Evolutionary conservation across 2,329 filamentous ascomycete species (phyloP), one percentile per base, ranked within the genome.

Genomic region (Botrytis aclada): DNA sequence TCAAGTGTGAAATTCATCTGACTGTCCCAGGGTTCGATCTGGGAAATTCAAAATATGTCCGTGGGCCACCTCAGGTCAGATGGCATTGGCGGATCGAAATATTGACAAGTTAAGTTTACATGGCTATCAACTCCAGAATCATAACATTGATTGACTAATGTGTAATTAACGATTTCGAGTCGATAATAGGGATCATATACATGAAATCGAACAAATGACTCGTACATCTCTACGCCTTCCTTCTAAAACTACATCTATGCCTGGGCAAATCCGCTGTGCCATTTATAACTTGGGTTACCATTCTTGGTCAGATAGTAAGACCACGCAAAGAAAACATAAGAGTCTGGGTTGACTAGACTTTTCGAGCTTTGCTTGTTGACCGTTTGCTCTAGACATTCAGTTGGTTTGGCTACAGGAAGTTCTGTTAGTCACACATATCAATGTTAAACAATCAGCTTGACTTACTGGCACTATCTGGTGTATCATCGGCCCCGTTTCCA

Each of bases 121-220:
- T 5, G 45, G 1, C 45, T 5, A 2, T 47, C 45, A 25, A 22
- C 18, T 45, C 25, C 45, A 25, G 1, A 47, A 25, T 47, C 47
- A 54, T 2, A 54, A 16, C 7, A n/a, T 16, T 16, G 2, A n/a
- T 54, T n/a, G 47, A n/a, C 25, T 6, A 54, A 16, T 6, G 12
- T 6, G 7, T 5, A 37, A 12, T 39, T 6, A 4, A 22, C 3
- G 18, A 39, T 39, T 2, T 4, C 25, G 0, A n/a, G 4, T 7
- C n/a, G n/a, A n/a, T n/a, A n/a, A n/a, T n/a, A n/a, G n/a, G n/a
- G n/a, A n/a, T n/a, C n/a, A n/a, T 39, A 61, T 39, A 61, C 10
- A 39, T 25, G 34, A 61, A 39, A 5, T 8, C 4, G 12, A 39
- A 6, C 39, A 12, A 22, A 25, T n/a, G 20, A 2, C 22, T 25